A percentile compares a stretch with the other conserved stretches of the same genome.
These are phyloP conservation scores for Eucalyptus leucophloia DNA, from an alignment of 345 rosid species.

Conservation along the genomic window DNA sequence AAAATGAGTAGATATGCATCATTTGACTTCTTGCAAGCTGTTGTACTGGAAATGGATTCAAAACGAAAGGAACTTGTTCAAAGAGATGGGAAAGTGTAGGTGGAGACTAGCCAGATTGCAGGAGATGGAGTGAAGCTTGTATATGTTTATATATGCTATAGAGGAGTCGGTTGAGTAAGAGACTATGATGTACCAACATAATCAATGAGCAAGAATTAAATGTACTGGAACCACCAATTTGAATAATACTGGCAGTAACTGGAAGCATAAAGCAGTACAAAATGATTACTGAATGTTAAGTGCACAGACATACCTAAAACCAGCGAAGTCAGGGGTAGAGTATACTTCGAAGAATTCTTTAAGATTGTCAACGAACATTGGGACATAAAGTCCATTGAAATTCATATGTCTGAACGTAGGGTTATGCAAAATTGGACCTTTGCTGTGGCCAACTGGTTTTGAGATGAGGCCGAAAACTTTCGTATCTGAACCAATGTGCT, in stretches of 20 bases:
- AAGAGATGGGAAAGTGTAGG: background rate
- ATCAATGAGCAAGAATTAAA: background rate
- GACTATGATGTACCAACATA: background rate
- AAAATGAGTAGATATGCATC: background rate
- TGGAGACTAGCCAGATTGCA: background rate
- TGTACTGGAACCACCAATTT: background rate
- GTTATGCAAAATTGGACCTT: constrained; percentile 57
- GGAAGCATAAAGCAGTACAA: background rate
- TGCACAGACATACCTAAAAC: constrained; percentile 30
- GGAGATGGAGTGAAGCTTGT: background rate
- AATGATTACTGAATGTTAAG: background rate
- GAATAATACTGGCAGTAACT: background rate
- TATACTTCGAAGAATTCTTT: constrained; percentile 36
- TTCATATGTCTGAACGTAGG: constrained; percentile 34
- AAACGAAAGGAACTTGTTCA: background rate
- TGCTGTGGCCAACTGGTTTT: constrained; percentile 56
- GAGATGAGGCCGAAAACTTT: constrained; percentile 46
- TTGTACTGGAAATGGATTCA: background rate
- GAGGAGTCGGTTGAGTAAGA: background rate
- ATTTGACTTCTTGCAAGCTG: background rate
- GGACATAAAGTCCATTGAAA: constrained; percentile 44
- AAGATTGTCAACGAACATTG: constrained; percentile 51
- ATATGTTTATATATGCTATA: background rate
- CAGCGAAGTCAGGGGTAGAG: constrained; percentile 30
- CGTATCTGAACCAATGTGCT: constrained; percentile 18